These are phyloP conservation scores for Hyaloscypha hepaticicola DNA, from an alignment of 495 filamentous ascomycete species.

Conservation along the genomic window DNA sequence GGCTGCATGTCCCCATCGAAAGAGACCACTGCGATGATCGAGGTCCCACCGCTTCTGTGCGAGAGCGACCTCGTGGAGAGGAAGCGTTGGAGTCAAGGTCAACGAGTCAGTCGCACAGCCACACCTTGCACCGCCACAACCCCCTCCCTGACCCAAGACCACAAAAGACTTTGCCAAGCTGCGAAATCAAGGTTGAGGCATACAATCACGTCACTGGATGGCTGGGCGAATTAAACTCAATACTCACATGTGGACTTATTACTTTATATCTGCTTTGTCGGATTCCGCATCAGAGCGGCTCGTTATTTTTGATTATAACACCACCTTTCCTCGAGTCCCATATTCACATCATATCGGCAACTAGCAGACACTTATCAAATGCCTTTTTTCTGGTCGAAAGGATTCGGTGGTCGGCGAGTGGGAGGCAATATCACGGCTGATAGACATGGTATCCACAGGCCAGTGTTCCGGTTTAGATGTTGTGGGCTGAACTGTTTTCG, in stretches of 20 bases:
- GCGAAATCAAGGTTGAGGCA: background rate
- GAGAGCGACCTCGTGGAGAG: no score
- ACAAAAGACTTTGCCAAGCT: background rate
- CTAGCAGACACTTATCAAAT: constrained; percentile 6
- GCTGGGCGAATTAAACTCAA: background rate
- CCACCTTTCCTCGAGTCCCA: no score
- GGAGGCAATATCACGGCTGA: constrained; percentile 26
- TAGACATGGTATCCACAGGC: constrained; percentile 28
- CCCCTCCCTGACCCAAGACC: background rate
- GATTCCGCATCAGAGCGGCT: no score
- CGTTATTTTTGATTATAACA: no score
- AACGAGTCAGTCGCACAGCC: background rate
- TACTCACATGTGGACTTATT: no score
- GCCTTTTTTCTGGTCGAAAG: constrained; percentile 24
- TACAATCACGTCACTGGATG: background rate
- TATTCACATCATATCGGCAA: no score
- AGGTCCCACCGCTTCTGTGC: background rate
- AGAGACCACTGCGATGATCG: no score
- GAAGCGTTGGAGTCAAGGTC: no score
- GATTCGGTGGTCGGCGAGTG: constrained; percentile 25
- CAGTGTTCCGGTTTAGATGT: constrained; percentile 25
- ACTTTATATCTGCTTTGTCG: no score
- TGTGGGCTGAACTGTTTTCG: constrained; percentile 33
- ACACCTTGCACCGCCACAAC: constrained; percentile 1
- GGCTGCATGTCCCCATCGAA: background rate